Percentiles rank a stretch among this genome's conserved stretches.
These are phyloP conservation scores for Chaetoceros muelleri DNA, from an alignment of 108 stramenopile species.

Conservation along the genomic window DNA sequence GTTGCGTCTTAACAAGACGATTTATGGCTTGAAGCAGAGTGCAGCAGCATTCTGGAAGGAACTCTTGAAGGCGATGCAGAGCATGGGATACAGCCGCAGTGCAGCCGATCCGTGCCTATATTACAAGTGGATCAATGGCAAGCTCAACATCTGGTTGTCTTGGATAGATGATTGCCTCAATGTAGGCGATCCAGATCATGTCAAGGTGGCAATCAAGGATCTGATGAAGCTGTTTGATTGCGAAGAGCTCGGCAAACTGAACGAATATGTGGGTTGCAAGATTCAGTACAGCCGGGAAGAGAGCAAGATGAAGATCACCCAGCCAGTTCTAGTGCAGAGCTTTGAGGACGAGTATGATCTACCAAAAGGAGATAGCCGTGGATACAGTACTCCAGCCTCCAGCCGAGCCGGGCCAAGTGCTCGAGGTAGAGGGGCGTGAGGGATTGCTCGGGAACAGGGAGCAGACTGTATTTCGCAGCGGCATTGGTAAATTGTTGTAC, in stretches of 20 bases:
- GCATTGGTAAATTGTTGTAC: conserved; percentile 18
- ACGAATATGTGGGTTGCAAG: conserved; percentile 31
- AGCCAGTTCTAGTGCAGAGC: conserved; percentile 32
- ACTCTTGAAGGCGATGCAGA: background rate
- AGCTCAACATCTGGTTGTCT: conserved; percentile 18
- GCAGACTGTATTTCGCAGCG: conserved; percentile 10
- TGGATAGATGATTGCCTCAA: conserved; percentile 33
- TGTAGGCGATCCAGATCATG: conserved; percentile 5
- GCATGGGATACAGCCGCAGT: conserved; percentile 4
- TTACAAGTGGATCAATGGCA: conserved; percentile 14
- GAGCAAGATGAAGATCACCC: conserved; percentile 15
- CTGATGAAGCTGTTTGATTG: conserved; percentile 15
- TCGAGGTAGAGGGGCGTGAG: too few species aligned
- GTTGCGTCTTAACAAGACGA: conserved; percentile 4
- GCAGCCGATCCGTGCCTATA: conserved; percentile 16
- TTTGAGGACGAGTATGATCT: conserved; percentile 16
- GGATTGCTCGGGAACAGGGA: background rate
- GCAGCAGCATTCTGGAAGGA: too few species aligned
- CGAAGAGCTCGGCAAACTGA: conserved; percentile 16
- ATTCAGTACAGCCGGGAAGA: conserved; percentile 3
- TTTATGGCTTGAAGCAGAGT: conserved; percentile 32
- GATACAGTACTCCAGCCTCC: background rate
- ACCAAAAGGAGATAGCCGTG: too few species aligned
- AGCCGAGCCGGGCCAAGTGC: conserved; percentile 2
- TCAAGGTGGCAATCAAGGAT: conserved; percentile 2